Base-by-base conservation (phyloP, 148 eudicot genomes). In the Dysphania ambrosioides region DNA sequence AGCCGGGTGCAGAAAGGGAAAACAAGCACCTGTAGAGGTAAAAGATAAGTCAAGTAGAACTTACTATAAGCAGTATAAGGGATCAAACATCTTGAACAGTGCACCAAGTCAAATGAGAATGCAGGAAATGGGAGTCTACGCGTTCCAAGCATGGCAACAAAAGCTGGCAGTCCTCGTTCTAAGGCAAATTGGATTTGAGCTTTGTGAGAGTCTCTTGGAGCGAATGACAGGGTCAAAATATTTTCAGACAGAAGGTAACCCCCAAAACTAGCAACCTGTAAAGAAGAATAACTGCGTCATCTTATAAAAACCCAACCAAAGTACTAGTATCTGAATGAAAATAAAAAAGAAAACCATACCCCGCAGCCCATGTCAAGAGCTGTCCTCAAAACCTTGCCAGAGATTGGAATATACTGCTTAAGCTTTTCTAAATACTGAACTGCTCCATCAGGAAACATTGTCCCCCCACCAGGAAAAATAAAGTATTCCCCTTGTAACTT, bases 341-440 rank as follows among this genome's bases (percentile, higher is more conserved):
- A 7, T 27, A 71, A 13, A 81, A 65, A 49, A 65, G 71, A 65
- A 71, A 24, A 56, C 73, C 87, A 31, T 89, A 96, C 99, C 93
- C 99, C 99, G 73, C 99, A 96, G 77, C 99, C 99, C 99, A 96
- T 96, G 82, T 96, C 99, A 80, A 92, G 96, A 87, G 97, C 99
- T 55, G 99, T 92, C 80, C 99, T 90, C 73, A 96, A 72, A 83
- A 78, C 74, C 77, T 97, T 97, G 69, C 93, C 97, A 70, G 83
- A 79, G 35, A 92, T 90, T 30, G 97, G 99, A 74, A 96, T 92
- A 84, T 92, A 92, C 79, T 92, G 97, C 61, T 83, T 84, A 75
- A 96, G 99, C 81, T 96, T 93, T 66, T 92, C 99, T 75, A 96
- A 92, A 71, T 96, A 96, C 72, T 88, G 92, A 38, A 78, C 85